Evolutionary conservation across 116 monocot species (phyloP).

Genomic region (Dioscorea cayenensis): DNA sequence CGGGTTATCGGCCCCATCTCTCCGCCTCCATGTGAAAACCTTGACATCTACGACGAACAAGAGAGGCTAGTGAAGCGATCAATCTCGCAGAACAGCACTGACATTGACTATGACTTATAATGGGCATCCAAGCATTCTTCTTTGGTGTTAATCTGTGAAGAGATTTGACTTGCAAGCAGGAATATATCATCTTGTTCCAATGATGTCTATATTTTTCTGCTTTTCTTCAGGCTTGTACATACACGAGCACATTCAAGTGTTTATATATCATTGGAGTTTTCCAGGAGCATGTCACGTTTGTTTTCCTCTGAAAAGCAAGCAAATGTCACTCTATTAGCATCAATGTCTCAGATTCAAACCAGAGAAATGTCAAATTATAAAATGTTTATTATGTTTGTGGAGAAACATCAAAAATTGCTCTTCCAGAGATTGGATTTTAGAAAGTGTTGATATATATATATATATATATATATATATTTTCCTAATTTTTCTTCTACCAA

Average conservation of each 20-base stretch:
- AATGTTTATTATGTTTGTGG: too few relatives aligned
- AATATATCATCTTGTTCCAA: too few relatives aligned
- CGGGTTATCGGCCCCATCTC: slow-evolving; percentile 53
- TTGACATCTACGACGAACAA: slow-evolving; percentile 43
- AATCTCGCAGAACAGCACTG: slow-evolving; percentile 17
- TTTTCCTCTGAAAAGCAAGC: not conserved
- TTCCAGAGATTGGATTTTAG: too few relatives aligned
- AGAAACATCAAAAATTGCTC: too few relatives aligned
- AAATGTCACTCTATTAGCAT: too few relatives aligned
- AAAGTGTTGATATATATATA: too few relatives aligned
- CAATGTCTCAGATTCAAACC: too few relatives aligned
- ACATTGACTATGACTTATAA: slow-evolving; percentile 55
- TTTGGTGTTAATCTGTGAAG: not conserved
- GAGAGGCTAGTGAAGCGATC: slow-evolving; percentile 40
- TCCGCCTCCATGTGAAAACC: slow-evolving; percentile 67
- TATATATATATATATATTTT: too few relatives aligned
- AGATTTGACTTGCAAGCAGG: not conserved
- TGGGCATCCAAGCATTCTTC: not conserved
- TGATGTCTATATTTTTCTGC: not conserved
- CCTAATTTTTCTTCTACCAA: too few relatives aligned
- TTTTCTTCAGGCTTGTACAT: not conserved
- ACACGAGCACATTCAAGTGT: slow-evolving; percentile 1
- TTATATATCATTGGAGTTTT: not conserved
- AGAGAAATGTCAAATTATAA: too few relatives aligned
- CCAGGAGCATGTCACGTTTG: not conserved